Evolutionary conservation across 352 stramenopile species (phyloP).

Genomic region (Phytopythium chamaehyphon): DNA sequence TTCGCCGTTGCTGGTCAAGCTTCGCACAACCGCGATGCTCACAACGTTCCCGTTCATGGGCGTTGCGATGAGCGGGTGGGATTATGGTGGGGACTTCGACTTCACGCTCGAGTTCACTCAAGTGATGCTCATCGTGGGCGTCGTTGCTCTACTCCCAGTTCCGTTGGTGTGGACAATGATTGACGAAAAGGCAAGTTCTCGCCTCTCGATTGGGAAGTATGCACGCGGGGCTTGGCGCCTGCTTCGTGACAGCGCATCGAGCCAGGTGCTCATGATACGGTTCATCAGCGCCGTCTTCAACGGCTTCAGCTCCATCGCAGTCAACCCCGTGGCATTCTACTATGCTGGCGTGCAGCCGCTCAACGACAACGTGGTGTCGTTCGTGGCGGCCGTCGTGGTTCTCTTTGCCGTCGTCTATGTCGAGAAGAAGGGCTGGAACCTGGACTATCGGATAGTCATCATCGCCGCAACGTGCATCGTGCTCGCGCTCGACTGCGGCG

Average conservation of each 20-base stretch:
- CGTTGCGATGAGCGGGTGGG: constrained; percentile 44
- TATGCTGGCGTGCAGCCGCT: constrained; percentile 35
- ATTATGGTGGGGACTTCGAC: constrained; percentile 65
- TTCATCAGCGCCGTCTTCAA: constrained; percentile 35
- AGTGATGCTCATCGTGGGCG: constrained; percentile 36
- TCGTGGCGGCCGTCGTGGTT: constrained; percentile 30
- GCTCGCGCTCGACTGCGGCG: constrained; percentile 33
- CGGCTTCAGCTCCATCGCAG: constrained; percentile 23
- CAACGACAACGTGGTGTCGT: constrained; percentile 43
- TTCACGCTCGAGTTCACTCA: constrained; percentile 48
- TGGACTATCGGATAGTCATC: constrained; percentile 39
- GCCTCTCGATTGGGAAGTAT: constrained; percentile 18
- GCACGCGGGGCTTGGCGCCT: constrained; percentile 27
- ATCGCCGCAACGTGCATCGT: constrained; percentile 23
- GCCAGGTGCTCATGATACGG: constrained; percentile 33
- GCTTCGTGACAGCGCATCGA: constrained; percentile 30
- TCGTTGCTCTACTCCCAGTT: constrained; percentile 25
- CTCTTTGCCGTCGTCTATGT: constrained; percentile 24
- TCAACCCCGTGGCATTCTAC: constrained; percentile 28
- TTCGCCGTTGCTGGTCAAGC: constrained; percentile 28
- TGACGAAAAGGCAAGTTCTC: constrained; percentile 10
- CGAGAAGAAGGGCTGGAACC: constrained; percentile 32
- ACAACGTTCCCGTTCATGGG: constrained; percentile 51
- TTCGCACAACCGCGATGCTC: constrained; percentile 30
- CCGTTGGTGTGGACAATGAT: constrained; percentile 24